A percentile compares a stretch with the other conserved stretches of the same genome.
Evolutionary conservation across 805 yeast genomes (phyloP).

Genomic region (Starmera caribaea): DNA sequence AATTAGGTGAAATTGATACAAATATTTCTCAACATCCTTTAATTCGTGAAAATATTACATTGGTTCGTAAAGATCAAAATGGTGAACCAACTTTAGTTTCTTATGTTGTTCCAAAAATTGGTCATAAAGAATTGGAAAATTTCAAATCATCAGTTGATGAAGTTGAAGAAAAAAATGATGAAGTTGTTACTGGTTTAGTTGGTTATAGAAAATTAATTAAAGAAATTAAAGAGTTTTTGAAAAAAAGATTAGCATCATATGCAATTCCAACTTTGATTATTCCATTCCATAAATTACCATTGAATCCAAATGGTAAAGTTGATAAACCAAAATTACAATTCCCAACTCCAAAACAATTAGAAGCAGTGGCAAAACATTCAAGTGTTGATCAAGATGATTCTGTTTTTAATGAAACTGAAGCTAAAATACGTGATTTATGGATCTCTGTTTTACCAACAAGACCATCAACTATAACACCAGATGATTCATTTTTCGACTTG

Average conservation of each 20-base stretch:
- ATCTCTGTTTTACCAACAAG: slow-evolving; percentile 70
- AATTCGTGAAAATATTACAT: slow-evolving; percentile 87
- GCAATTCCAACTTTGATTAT: slow-evolving; percentile 91
- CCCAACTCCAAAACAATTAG: slow-evolving; percentile 84
- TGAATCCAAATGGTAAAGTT: slow-evolving; percentile 97
- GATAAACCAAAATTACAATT: slow-evolving; percentile 95
- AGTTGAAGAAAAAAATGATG: slow-evolving; percentile 38
- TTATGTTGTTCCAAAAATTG: slow-evolving; percentile 77
- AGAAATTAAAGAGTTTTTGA: slow-evolving; percentile 72
- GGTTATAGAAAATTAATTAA: slow-evolving; percentile 68
- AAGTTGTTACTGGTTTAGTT: slow-evolving; percentile 70
- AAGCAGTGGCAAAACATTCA: slow-evolving; percentile 53
- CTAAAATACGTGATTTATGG: slow-evolving; percentile 76
- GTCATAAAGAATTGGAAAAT: slow-evolving; percentile 35
- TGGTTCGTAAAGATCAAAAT: slow-evolving; percentile 85
- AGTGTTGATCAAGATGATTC: slow-evolving; percentile 33
- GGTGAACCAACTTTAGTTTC: slow-evolving; percentile 89
- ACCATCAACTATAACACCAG: slow-evolving; percentile 67
- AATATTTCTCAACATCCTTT: slow-evolving; percentile 89
- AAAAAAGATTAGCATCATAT: slow-evolving; percentile 82
- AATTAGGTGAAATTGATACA: slow-evolving; percentile 96
- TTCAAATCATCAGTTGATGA: slow-evolving; percentile 33
- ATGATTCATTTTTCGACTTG: slow-evolving; percentile 89
- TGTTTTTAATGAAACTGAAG: slow-evolving; percentile 56
- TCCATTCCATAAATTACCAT: slow-evolving; percentile 76